These are phyloP conservation scores for Kodamaea laetipori DNA, from an alignment of 805 yeast genomes.

Conservation along the genomic window DNA sequence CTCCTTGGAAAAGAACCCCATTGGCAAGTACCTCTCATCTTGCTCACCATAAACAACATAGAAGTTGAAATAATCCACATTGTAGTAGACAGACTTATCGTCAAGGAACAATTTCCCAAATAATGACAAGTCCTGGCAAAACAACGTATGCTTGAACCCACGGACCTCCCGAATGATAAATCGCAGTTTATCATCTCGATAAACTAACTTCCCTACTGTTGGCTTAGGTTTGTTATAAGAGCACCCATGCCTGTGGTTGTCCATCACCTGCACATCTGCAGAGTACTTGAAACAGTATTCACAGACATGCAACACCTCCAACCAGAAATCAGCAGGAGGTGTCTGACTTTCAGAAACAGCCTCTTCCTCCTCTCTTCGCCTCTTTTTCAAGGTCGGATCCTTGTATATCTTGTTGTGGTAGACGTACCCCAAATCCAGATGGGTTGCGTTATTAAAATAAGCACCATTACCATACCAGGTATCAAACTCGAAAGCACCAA, in stretches of 20 bases:
- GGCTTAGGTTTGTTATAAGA: conserved; percentile 32
- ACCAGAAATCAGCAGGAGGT: conserved; percentile 45
- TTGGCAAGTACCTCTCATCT: conserved; percentile 46
- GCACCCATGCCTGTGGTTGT: conserved; percentile 54
- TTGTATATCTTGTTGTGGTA: conserved; percentile 25
- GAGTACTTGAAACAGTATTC: conserved; percentile 84
- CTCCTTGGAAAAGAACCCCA: conserved; percentile 95
- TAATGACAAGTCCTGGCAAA: conserved; percentile 79
- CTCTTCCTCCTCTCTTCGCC: conserved; percentile 9
- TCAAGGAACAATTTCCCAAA: conserved; percentile 88
- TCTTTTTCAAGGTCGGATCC: conserved; percentile 15
- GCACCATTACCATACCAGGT: conserved; percentile 92
- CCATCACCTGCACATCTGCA: conserved; percentile 44
- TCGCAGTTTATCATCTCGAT: conserved; percentile 53
- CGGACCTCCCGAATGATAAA: conserved; percentile 62
- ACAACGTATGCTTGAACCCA: conserved; percentile 64
- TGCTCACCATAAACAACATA: conserved; percentile 65
- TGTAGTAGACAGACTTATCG: conserved; percentile 83
- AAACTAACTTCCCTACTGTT: conserved; percentile 67
- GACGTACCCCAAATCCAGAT: conserved; percentile 48
- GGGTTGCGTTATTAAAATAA: conserved; percentile 52
- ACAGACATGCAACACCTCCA: conserved; percentile 69
- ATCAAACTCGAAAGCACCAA: conserved; percentile 67
- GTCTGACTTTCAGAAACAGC: not conserved
- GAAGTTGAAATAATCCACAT: conserved; percentile 77